Evolutionary conservation across 495 filamentous ascomycete species (phyloP).

Genomic region (Penicillium cataractarum): DNA sequence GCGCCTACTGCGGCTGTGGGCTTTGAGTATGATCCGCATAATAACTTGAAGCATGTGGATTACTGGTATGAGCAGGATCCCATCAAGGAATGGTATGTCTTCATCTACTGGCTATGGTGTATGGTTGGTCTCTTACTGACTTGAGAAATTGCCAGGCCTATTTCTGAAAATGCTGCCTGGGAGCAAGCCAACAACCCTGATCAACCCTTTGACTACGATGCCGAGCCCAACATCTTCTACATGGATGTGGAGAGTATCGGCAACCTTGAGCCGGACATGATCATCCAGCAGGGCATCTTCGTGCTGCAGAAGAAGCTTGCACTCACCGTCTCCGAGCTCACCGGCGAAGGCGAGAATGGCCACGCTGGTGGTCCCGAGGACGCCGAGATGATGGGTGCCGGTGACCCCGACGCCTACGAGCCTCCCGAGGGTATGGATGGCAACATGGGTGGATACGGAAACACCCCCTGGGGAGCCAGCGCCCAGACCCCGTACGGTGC

Average conservation of each 20-base stretch:
- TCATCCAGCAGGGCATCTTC: slow-evolving; percentile 87
- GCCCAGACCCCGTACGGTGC: slow-evolving; percentile 66
- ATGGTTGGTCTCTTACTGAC: background rate
- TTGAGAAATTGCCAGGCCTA: slow-evolving; percentile 61
- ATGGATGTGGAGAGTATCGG: slow-evolving; percentile 90
- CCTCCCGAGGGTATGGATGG: slow-evolving; percentile 66
- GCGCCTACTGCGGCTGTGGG: slow-evolving; percentile 87
- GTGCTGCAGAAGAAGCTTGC: slow-evolving; percentile 90
- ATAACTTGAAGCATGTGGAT: slow-evolving; percentile 85
- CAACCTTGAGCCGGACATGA: slow-evolving; percentile 80
- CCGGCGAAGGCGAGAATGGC: slow-evolving; percentile 46
- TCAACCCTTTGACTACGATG: slow-evolving; percentile 89
- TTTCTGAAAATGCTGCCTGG: slow-evolving; percentile 81
- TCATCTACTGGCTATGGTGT: background rate
- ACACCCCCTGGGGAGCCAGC: slow-evolving; percentile 65
- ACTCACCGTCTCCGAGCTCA: slow-evolving; percentile 74
- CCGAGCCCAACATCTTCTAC: slow-evolving; percentile 82
- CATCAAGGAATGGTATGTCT: slow-evolving; percentile 84
- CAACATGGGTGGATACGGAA: slow-evolving; percentile 76
- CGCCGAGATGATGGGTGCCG: slow-evolving; percentile 60
- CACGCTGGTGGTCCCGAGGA: slow-evolving; percentile 53
- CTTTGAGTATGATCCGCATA: slow-evolving; percentile 97
- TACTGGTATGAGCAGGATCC: slow-evolving; percentile 93
- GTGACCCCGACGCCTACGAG: slow-evolving; percentile 62
- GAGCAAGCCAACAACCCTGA: slow-evolving; percentile 77